Base-by-base conservation (phyloP, 2,329 filamentous ascomycete genomes). In the Colletotrichum salicis region DNA sequence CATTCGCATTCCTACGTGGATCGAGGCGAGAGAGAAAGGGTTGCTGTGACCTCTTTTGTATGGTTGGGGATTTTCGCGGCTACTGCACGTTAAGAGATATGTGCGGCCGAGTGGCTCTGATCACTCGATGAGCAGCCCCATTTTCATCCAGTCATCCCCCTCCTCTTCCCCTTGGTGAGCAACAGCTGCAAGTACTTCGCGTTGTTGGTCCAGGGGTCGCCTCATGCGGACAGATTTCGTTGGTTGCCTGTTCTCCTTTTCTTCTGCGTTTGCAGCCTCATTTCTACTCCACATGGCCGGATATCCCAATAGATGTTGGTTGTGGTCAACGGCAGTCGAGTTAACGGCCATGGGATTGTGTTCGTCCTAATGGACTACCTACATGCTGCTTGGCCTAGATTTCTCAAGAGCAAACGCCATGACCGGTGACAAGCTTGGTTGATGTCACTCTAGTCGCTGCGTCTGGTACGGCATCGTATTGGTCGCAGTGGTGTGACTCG, bases 141-240 rank as follows among this genome's bases (percentile, higher is more conserved):
- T 67, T 67, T 67, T 57, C 58, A 48, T 63, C 62, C 58, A 63
- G 65, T 63, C 65, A 67, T 63, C 58, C 63, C 45, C 54, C 55
- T 48, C 19, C 41, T n/a, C 41, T 10, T 10, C 15, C 54, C 11
- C 48, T 10, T 60, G 19, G n/a, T n/a, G 10, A 52, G n/a, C n/a
- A 27, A n/a, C 13, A 24, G 31, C 35, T 48, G 52, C 35, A 55
- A 55, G 51, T 65, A 33, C 35, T 22, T 48, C n/a, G 51, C 58
- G n/a, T 35, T 55, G 45, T 63, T 55, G 33, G 19, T 27, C 24
- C 48, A 27, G n/a, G 35, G 35, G 27, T 11, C 55, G 48, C 48
- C 61, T 48, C n/a, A 24, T 48, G 24, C 27, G 29, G 29, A 22
- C 55, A n/a, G 41, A n/a, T 59, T 59, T 35, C 31, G 60, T 65